Conservation (phyloP, 345 rosid genomes). For the Euphorbia lathyris region DNA sequence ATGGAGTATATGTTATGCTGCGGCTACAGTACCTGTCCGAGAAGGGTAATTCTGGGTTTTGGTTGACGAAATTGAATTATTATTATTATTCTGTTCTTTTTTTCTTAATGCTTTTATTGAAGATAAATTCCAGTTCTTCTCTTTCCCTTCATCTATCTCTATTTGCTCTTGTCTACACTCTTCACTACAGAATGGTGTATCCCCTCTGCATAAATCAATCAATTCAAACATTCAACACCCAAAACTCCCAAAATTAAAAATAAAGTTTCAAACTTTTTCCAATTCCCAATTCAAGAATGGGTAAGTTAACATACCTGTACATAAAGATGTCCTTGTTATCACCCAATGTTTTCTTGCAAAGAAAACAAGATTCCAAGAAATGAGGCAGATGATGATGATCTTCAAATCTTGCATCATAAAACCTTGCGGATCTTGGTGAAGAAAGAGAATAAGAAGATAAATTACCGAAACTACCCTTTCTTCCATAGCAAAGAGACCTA, state of each 20-base stretch:
- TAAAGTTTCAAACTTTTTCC: not conserved
- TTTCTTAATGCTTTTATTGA: conserved; percentile 58
- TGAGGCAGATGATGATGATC: conserved; percentile 43
- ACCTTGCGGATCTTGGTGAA: conserved; percentile 63
- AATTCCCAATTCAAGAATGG: not conserved
- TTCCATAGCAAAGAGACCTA: conserved; percentile 33
- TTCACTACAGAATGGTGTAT: conserved; percentile 78
- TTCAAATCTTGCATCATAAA: conserved; percentile 62
- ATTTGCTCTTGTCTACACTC: conserved; percentile 84
- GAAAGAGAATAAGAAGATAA: conserved; percentile 28
- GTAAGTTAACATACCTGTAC: conserved; percentile 50
- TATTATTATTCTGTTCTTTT: conserved; percentile 41
- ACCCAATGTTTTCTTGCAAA: conserved; percentile 66
- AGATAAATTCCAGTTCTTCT: conserved; percentile 53
- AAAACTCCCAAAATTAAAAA: not conserved
- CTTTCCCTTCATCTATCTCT: conserved; percentile 60
- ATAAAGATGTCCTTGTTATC: conserved; percentile 72
- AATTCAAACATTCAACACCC: conserved; percentile 7
- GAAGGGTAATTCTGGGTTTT: conserved; percentile 33
- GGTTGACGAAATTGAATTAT: conserved; percentile 34
- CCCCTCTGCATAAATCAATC: conserved; percentile 60
- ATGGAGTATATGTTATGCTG: conserved; percentile 33
- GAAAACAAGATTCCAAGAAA: conserved; percentile 68
- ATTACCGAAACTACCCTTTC: conserved; percentile 43
- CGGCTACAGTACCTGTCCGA: conserved; percentile 44